Base-by-base conservation (phyloP, 2,329 filamentous ascomycete genomes). In the Epicoccum sorghinum region DNA sequence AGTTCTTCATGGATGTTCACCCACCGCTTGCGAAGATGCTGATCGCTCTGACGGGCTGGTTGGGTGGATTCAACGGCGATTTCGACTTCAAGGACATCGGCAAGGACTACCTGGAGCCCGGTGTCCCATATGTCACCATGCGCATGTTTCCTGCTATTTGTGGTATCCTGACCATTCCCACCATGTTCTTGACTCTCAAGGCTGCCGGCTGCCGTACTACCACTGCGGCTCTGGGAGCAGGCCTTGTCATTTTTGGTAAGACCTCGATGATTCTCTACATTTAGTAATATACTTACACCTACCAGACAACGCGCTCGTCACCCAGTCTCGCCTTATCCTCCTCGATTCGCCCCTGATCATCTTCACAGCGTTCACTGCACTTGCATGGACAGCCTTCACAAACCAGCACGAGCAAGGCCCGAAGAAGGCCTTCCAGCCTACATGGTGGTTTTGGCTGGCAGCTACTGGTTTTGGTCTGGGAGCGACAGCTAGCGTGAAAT, bases 1-100 rank as follows among this genome's bases (percentile, higher is more conserved):
- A 84, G 75, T 99, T 99, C 84, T 99, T 99, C 78, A 99, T 99
- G 95, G 95, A 99, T 74, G 95, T 99, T n/a, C 95, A 99, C 74
- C 95, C 95, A 29, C 95, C 95, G 40, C 83, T 99, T 57, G 95
- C 95, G 63, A 99, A 99, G 82, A 86, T 99, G 73, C 87, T 99
- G 65, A 93, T 99, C 69, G 96, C 95, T 47, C 85, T 99, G 57
- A 92, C 93, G 60, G 95, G 93, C 66, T 99, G 90, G 88, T 78
- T 97, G 60, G 95, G 93, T 68, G 95, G 95, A 48, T 99, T 98
- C 75, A 86, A 97, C 72, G 95, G 95, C 61, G 83, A 91, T 60
- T 99, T 99, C 74, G 95, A 98, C 76, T 99, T 99, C 82, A 99
- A 98, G 82, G 93, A 99, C 66, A 99, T 99, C 77, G 95, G 95